Conservation (phyloP, 495 filamentous ascomycete genomes). For the Podospora comata region DNA sequence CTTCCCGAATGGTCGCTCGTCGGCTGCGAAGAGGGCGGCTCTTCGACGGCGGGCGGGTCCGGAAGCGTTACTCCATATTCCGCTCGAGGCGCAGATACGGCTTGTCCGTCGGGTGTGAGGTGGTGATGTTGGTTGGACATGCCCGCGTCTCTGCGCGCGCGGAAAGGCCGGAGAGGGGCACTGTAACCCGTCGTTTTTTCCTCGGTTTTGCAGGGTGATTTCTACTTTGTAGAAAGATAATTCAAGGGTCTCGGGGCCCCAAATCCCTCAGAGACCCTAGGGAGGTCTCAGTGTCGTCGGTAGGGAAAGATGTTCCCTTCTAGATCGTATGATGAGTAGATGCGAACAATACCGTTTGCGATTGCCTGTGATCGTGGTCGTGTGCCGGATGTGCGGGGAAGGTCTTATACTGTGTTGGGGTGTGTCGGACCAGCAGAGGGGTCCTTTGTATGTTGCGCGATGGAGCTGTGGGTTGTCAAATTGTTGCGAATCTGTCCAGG, state of each 20-base stretch:
- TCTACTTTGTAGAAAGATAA: not conserved
- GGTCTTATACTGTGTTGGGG: constrained; percentile 1
- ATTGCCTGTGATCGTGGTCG: not conserved
- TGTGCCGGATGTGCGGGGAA: not conserved
- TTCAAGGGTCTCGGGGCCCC: not conserved
- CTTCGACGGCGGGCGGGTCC: constrained; percentile 7
- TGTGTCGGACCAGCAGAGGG: constrained; percentile 3
- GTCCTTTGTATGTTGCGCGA: not conserved
- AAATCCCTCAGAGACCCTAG: constrained; percentile 5
- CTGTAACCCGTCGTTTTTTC: not conserved
- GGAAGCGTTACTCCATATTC: constrained; percentile 43
- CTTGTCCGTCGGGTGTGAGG: constrained; percentile 35
- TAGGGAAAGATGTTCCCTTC: not conserved
- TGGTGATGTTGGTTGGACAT: constrained; percentile 49
- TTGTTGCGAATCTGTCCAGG: not conserved
- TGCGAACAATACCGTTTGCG: not conserved
- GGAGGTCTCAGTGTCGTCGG: not conserved
- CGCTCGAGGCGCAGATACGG: constrained; percentile 30
- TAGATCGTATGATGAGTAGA: constrained; percentile 1
- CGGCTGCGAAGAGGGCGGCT: constrained; percentile 13
- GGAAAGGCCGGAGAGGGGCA: constrained; percentile 20
- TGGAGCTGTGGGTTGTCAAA: not conserved
- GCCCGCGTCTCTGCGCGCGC: constrained; percentile 24
- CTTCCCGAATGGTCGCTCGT: constrained; percentile 5
- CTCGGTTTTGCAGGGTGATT: not conserved